Percentiles rank a stretch among this genome's conserved stretches.
phyloP scores from a whole-genome alignment of 768 basidiomycete genomes.

The Cystofilobasidium capitatum region DNA sequence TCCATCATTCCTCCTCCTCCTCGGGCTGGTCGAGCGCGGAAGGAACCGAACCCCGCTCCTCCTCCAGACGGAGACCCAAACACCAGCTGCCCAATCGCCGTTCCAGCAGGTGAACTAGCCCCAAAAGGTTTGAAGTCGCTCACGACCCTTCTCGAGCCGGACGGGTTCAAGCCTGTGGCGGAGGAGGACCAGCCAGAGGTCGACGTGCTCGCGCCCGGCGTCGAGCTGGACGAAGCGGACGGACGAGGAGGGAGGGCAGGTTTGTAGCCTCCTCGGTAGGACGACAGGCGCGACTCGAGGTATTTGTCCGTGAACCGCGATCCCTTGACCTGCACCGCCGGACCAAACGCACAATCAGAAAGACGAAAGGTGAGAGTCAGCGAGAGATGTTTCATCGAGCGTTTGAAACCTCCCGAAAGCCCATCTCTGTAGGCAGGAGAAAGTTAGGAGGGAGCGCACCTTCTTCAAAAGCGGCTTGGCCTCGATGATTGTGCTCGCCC shows the following conservation, averaged over 20 bases:
- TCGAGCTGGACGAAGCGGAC: not conserved
- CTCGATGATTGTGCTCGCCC: not conserved
- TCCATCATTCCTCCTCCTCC: conserved; percentile 12
- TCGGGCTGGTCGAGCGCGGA: not conserved
- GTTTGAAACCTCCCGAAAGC: too few relatives aligned
- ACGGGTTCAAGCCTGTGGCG: not conserved
- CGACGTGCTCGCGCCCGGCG: not conserved
- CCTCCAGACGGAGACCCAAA: not conserved
- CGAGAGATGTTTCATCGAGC: too few relatives aligned
- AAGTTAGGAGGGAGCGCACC: too few relatives aligned
- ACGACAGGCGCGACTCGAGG: conserved; percentile 24
- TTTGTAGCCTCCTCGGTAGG: conserved; percentile 5
- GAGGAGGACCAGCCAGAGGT: not conserved
- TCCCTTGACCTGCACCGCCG: conserved; percentile 17
- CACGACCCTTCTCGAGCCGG: conserved; percentile 15
- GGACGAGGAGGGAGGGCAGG: conserved; percentile 18
- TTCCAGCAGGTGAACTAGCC: conserved; percentile 8
- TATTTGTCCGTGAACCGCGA: conserved; percentile 27
- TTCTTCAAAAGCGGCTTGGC: conserved; percentile 21
- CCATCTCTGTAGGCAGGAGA: too few relatives aligned
- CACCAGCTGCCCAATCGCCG: conserved; percentile 9
- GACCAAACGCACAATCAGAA: not conserved
- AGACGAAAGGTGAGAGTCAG: not conserved
- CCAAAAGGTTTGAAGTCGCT: conserved; percentile 23
- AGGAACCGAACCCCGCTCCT: not conserved